A percentile compares a stretch with the other conserved stretches of the same genome.
Evolutionary conservation across 345 rosid species (phyloP).

Genomic region (Eucalyptus globulus): DNA sequence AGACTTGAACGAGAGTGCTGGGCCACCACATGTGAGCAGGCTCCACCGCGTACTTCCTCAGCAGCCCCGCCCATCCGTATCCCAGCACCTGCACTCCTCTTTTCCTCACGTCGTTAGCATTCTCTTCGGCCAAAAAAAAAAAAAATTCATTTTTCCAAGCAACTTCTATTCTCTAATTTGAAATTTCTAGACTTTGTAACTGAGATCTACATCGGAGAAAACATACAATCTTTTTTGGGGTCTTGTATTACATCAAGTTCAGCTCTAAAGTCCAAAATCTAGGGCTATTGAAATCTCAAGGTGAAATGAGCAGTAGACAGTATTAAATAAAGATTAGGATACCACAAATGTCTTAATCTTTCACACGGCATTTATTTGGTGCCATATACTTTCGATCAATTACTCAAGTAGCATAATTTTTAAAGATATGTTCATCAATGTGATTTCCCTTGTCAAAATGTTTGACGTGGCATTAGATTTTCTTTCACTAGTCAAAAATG

Average conservation of each 20-base stretch:
- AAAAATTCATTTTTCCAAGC: background rate
- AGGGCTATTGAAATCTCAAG: background rate
- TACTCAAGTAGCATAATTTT: background rate
- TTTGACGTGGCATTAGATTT: background rate
- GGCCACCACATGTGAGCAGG: conserved; percentile 15
- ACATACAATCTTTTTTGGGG: background rate
- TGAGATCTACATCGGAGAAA: background rate
- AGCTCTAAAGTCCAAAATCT: background rate
- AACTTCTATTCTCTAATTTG: background rate
- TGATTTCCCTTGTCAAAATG: background rate
- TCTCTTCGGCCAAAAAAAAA: background rate
- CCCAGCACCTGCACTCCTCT: background rate
- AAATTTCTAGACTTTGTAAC: too few relatives aligned
- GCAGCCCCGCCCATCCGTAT: conserved; percentile 5
- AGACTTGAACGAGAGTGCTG: conserved; percentile 1
- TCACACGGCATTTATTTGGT: background rate
- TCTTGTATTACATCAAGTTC: too few relatives aligned
- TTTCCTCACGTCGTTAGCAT: background rate
- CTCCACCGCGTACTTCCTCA: conserved; percentile 3
- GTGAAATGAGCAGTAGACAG: background rate
- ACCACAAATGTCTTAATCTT: background rate
- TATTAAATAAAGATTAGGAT: background rate
- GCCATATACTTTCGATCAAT: too few relatives aligned
- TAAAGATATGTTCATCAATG: background rate
- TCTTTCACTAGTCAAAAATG: accelerated